These are phyloP conservation scores for Fusarium transvaalense DNA, from an alignment of 2,329 filamentous ascomycete species.

Conservation along the genomic window DNA sequence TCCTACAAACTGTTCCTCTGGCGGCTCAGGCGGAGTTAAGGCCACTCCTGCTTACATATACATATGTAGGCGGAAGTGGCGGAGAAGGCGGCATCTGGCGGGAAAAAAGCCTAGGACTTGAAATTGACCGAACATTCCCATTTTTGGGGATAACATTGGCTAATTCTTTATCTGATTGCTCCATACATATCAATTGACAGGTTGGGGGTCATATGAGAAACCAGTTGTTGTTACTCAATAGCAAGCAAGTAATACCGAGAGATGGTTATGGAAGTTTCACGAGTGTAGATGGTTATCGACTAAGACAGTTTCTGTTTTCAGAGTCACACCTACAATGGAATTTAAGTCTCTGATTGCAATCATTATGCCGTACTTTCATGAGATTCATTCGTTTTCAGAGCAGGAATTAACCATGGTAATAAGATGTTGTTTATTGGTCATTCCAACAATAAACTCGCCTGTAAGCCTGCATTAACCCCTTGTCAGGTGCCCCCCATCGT, in stretches of 20 bases:
- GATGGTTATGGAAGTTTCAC: neutral
- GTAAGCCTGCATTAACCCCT: constrained; percentile 32
- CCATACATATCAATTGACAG: constrained; percentile 12
- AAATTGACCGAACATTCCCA: neutral
- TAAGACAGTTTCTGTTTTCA: constrained; percentile 12
- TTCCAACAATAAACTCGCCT: constrained; percentile 7
- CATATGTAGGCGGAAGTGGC: constrained; percentile 14
- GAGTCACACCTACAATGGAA: neutral
- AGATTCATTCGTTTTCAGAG: neutral
- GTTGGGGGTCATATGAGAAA: constrained; percentile 19
- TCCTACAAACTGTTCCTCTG: neutral
- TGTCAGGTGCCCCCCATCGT: constrained; percentile 27
- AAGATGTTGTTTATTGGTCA: constrained; percentile 36
- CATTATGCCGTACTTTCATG: neutral
- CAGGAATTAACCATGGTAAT: constrained; percentile 26
- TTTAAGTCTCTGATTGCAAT: neutral
- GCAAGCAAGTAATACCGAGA: constrained; percentile 10
- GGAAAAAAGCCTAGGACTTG: neutral
- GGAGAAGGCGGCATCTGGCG: constrained; percentile 31
- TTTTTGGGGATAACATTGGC: constrained; percentile 3
- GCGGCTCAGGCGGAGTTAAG: constrained; percentile 28
- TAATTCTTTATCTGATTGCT: constrained; percentile 12
- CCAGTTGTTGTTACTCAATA: constrained; percentile 16
- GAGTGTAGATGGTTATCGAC: neutral
- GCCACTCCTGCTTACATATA: constrained; percentile 10